Conservation (phyloP, 1,284 basidiomycete genomes). For the Papiliotrema laurentii region DNA sequence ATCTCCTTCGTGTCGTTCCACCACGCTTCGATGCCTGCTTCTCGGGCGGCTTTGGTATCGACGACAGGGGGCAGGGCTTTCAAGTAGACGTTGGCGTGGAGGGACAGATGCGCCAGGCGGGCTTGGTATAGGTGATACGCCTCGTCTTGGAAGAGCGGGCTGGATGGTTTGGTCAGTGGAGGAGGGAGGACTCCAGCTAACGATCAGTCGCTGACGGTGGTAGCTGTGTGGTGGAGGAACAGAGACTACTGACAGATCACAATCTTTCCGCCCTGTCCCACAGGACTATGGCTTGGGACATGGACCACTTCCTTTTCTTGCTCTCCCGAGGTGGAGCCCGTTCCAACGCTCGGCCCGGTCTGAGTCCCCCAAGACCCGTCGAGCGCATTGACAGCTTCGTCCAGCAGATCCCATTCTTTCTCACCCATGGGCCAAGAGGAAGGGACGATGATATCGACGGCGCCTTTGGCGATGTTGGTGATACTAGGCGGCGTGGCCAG, state of each 20-base stretch:
- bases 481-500: conserved; percentile 23
- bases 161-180: conserved; percentile 65
- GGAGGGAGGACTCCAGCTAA: conserved; percentile 78
- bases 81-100: conserved; percentile 66
- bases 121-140: conserved; percentile 70
- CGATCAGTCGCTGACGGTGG: conserved; percentile 1
- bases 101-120: conserved; percentile 67
- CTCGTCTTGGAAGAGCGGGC: conserved; percentile 70
- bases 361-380: conserved; percentile 25
- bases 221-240: conserved; percentile 7
- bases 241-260: conserved; percentile 66
- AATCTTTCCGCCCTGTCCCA: conserved; percentile 49
- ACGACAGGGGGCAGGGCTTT: conserved; percentile 76
- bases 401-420: conserved; percentile 63
- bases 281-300: background rate
- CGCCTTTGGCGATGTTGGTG: conserved; percentile 27
- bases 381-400: conserved; percentile 59
- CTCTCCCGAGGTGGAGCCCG: conserved; percentile 7
- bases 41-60: conserved; percentile 49
- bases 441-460: conserved; percentile 42
- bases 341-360: background rate
- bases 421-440: conserved; percentile 46
- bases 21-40: conserved; percentile 37
- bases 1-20: conserved; percentile 59
- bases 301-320: background rate